Conservation (phyloP, 306 rosid species). For the Urtica urens region DNA sequence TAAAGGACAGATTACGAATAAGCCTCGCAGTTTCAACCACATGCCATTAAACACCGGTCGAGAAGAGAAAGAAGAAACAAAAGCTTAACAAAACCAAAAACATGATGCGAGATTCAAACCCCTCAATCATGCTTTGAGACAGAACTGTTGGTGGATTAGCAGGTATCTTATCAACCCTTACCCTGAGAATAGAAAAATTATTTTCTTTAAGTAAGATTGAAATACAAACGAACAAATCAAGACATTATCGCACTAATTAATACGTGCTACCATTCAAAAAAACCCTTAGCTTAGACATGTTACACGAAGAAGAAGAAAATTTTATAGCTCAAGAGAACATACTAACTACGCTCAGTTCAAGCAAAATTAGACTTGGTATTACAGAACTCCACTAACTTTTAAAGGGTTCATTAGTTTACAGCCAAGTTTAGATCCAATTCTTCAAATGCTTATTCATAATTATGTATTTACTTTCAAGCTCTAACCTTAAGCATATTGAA, state of each 20-base stretch:
- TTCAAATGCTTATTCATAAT: background rate
- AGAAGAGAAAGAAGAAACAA: conserved; percentile 1
- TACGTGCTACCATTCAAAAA: too few relatives aligned
- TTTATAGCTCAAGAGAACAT: too few relatives aligned
- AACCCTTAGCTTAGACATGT: too few relatives aligned
- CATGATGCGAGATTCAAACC: background rate
- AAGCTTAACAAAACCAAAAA: too few relatives aligned
- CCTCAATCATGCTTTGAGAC: background rate
- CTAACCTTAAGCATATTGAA: background rate
- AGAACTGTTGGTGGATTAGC: background rate
- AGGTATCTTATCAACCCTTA: conserved; percentile 30
- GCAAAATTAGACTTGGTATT: too few relatives aligned
- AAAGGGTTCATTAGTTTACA: background rate
- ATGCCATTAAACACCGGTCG: conserved; percentile 10
- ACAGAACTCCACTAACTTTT: too few relatives aligned
- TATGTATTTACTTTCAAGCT: background rate
- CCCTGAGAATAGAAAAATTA: conserved; percentile 17
- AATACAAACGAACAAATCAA: too few relatives aligned
- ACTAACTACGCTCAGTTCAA: too few relatives aligned
- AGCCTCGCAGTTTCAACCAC: conserved; percentile 2
- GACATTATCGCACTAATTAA: too few relatives aligned
- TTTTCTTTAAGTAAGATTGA: too few relatives aligned
- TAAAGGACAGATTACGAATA: conserved; percentile 11
- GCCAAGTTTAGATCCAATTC: background rate
- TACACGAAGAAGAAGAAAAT: too few relatives aligned